phyloP scores from a whole-genome alignment of 176 grass and related monocot species.

The Eragrostis nindensis region DNA sequence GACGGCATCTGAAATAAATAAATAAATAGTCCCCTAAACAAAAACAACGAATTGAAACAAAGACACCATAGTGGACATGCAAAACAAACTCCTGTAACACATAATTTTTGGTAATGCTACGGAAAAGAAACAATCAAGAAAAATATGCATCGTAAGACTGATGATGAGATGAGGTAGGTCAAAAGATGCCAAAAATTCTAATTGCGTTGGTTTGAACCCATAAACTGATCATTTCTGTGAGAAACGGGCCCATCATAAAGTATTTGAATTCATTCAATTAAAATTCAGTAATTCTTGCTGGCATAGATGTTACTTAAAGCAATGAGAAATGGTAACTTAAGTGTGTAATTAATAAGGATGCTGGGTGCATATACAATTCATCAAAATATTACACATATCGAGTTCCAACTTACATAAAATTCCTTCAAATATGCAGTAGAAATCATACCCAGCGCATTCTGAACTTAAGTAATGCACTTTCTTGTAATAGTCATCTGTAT shows the following conservation, averaged over 20 bases:
- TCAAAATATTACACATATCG: background rate
- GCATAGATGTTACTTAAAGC: background rate
- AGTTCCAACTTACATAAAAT: background rate
- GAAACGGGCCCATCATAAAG: background rate
- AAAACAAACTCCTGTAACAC: background rate
- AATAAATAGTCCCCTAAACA: too few relatives aligned
- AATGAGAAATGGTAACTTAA: background rate
- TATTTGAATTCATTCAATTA: background rate
- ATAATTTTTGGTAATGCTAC: background rate
- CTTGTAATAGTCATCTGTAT: background rate
- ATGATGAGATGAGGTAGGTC: background rate
- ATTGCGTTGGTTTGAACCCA: background rate
- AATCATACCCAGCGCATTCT: background rate
- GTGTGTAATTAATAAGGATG: background rate
- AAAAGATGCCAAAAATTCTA: background rate
- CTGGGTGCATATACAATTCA: background rate
- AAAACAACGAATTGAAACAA: background rate
- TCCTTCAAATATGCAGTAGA: background rate
- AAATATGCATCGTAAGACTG: background rate
- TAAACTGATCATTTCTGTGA: background rate
- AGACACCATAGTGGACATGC: background rate
- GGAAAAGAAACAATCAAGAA: slow-evolving; percentile 9
- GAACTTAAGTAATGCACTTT: background rate
- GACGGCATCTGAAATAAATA: background rate
- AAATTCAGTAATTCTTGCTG: background rate